phyloP scores from a whole-genome alignment of 257 asterid species.

The Ballota nigra region DNA sequence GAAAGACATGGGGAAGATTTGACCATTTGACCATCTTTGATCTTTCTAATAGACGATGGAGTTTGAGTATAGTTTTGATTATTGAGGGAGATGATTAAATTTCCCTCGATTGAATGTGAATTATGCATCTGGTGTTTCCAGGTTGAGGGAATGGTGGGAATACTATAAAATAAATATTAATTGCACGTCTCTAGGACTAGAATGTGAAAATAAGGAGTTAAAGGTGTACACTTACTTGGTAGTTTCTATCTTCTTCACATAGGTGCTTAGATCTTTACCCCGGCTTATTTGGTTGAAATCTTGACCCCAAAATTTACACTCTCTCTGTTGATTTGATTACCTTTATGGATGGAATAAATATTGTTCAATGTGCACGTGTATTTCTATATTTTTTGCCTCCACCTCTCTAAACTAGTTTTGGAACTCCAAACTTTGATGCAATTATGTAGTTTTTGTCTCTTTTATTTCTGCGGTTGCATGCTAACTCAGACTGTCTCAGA shows the following conservation, averaged over 20 bases:
- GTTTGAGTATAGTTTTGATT: neutral
- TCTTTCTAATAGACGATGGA: too few species aligned
- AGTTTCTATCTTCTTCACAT: neutral
- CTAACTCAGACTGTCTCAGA: neutral
- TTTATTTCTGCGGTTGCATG: neutral
- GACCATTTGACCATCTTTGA: too few species aligned
- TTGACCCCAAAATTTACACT: neutral
- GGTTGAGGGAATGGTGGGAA: neutral
- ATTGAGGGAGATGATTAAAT: conserved; percentile 3
- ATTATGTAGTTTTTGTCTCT: neutral
- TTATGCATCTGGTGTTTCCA: neutral
- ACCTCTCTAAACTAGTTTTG: neutral
- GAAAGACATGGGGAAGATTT: too few species aligned
- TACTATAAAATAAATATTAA: neutral
- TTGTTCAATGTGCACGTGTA: neutral
- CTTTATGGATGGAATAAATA: neutral
- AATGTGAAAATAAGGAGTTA: neutral
- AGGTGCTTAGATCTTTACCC: neutral
- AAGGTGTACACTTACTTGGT: neutral
- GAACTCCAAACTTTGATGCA: neutral
- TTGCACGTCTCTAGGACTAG: conserved; percentile 1
- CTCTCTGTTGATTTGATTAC: neutral
- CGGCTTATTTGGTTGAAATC: neutral
- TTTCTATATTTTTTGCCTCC: neutral
- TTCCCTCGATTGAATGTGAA: neutral